Conservation (phyloP, 2,329 filamentous ascomycete genomes). For the Grosmannia penicillata region DNA sequence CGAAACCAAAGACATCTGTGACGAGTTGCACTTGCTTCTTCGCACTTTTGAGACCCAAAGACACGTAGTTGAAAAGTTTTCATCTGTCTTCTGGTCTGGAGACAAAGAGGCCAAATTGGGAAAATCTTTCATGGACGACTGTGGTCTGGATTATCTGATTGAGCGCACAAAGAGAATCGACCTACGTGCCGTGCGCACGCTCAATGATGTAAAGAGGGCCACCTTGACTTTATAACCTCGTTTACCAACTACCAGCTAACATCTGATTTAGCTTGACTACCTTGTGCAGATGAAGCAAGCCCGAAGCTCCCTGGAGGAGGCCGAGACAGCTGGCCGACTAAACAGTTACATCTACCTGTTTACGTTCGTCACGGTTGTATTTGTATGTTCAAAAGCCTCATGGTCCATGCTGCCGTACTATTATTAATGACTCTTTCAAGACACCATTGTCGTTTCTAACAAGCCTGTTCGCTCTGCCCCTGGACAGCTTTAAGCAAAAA, state of each 20-base stretch:
- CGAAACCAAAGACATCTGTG: neutral
- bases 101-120: neutral
- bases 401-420: neutral
- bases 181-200: neutral
- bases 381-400: neutral
- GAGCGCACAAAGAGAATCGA: neutral
- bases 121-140: neutral
- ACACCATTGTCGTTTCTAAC: constrained; percentile 1
- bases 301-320: neutral
- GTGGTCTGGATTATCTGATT: neutral
- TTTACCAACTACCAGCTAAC: neutral
- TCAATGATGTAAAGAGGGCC: neutral
- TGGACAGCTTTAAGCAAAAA: neutral
- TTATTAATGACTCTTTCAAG: neutral
- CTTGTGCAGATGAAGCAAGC: constrained; percentile 1
- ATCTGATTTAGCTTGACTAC: neutral
- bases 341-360: constrained; percentile 1
- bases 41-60: neutral
- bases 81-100: neutral
- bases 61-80: neutral
- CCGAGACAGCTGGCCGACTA: neutral
- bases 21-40: neutral
- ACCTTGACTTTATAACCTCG: neutral
- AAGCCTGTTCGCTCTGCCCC: neutral
- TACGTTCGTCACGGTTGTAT: neutral